A percentile compares a stretch with the other conserved stretches of the same genome.
Evolutionary conservation across 2,329 filamentous ascomycete species (phyloP).

Genomic region (Venturia effusa): DNA sequence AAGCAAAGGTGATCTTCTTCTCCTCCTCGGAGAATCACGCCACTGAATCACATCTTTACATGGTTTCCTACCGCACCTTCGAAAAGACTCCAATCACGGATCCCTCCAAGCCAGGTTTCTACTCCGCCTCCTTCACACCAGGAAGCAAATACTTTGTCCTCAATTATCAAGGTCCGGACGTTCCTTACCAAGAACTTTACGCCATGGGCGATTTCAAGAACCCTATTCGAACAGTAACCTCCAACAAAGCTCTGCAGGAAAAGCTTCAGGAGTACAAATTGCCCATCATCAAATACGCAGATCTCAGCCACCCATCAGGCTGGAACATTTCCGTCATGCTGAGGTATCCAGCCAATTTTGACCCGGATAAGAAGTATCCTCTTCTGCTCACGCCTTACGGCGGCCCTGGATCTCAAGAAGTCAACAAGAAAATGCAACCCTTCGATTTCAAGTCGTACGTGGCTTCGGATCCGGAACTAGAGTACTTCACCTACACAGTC

Average conservation of each 20-base stretch:
- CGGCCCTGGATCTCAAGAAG: constrained; percentile 53
- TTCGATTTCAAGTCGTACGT: constrained; percentile 45
- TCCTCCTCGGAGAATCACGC: constrained; percentile 54
- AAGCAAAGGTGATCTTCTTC: constrained; percentile 50
- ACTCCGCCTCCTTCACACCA: constrained; percentile 55
- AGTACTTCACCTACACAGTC: constrained; percentile 57
- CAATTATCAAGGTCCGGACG: constrained; percentile 52
- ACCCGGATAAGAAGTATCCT: constrained; percentile 52
- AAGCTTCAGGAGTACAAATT: constrained; percentile 50
- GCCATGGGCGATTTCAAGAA: constrained; percentile 40
- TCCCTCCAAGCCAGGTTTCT: constrained; percentile 46
- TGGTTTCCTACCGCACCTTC: constrained; percentile 44
- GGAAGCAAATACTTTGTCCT: constrained; percentile 55
- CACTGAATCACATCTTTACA: constrained; percentile 58
- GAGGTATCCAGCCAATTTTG: constrained; percentile 53
- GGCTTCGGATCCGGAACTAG: constrained; percentile 54
- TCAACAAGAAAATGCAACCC: constrained; percentile 34
- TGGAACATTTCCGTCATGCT: constrained; percentile 55
- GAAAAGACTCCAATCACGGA: constrained; percentile 39
- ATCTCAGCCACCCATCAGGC: constrained; percentile 50
- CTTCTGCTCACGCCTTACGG: constrained; percentile 59
- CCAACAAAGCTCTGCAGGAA: constrained; percentile 46
- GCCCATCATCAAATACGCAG: constrained; percentile 53
- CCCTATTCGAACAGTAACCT: constrained; percentile 47
- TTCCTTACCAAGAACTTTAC: constrained; percentile 60